phyloP scores from a whole-genome alignment of 192 early-diverging fungal species.

The Diversispora epigaea region DNA sequence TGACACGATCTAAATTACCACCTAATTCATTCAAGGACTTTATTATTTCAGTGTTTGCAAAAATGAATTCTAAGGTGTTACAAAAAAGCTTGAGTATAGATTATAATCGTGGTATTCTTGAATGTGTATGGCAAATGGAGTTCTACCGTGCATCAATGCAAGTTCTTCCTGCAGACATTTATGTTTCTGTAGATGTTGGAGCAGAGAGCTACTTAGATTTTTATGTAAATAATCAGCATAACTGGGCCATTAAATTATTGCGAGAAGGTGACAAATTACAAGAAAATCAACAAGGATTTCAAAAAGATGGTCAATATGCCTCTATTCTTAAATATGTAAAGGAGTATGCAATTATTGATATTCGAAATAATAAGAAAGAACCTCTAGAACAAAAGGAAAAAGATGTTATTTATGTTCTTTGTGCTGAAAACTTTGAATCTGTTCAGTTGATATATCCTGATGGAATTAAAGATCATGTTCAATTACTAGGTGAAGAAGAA shows the following conservation, averaged over 20 bases:
- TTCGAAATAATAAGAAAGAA: conserved; percentile 19
- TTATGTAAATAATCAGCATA: too few species aligned
- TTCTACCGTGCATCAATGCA: too few species aligned
- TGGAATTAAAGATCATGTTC: conserved; percentile 18
- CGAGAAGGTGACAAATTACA: conserved; percentile 32
- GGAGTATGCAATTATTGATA: conserved; percentile 17
- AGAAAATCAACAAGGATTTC: conserved; percentile 32
- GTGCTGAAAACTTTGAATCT: conserved; percentile 20
- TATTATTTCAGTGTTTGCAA: too few species aligned
- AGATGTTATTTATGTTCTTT: conserved; percentile 19
- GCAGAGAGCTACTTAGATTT: too few species aligned
- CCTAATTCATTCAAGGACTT: too few species aligned
- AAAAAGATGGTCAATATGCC: conserved; percentile 24
- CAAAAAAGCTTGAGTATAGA: too few species aligned
- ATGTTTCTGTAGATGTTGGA: too few species aligned
- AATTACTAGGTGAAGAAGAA: conserved; percentile 24
- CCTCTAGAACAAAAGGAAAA: not conserved
- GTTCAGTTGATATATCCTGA: conserved; percentile 29
- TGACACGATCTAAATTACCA: too few species aligned
- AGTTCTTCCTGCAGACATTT: too few species aligned
- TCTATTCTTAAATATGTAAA: conserved; percentile 26
- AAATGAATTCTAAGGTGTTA: too few species aligned
- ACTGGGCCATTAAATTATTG: conserved; percentile 40
- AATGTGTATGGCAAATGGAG: too few species aligned
- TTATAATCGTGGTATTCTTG: too few species aligned